Evolutionary conservation across 495 filamentous ascomycete species (phyloP), one percentile per base, ranked within the genome.

Genomic region (Trichocladium uniseriatum): DNA sequence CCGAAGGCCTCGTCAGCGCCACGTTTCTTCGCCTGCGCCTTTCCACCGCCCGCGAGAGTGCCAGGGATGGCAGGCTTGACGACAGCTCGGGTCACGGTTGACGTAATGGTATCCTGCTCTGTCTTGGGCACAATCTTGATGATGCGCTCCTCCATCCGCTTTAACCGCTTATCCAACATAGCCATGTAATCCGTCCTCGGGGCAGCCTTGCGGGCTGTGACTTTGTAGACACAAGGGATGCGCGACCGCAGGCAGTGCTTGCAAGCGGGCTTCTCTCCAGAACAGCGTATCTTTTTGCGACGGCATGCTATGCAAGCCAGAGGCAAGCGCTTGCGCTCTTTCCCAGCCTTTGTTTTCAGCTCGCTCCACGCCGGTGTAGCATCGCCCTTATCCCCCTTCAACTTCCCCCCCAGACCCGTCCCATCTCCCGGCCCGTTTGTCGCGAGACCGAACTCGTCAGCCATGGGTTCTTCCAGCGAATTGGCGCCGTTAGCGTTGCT

Each of bases 111-210:
- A 35, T 78, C 75, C 43, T 78, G 75, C 56, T 92, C 88, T 28
- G 88, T 79, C 58, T 89, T 94, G 6, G 92, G 92, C 15, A 98
- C 83, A 45, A 89, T 83, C 64, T 95, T 96, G 70, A 96, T 94
- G 37, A 98, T 89, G 36, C 91, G 82, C 58, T 98, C 92, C 66
- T 98, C 92, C 92, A 98, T 98, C 44, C 89, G 72, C 70, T 88
- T 91, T 49, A 92, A 64, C 47, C 91, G 74, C 65, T 94, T 94
- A 65, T 98, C 92, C 54, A 97, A 67, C 91, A 95, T 98, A 14
- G 91, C 91, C 92, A 97, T 98, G 66, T 97, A 98, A 65, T 97
- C 92, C 14, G 91, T 95, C 48, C 92, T 77, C 32, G 92, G 91
- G n/a, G 90, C 89, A 2, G 89, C 90, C 64, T 96, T 97, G 52